phyloP scores from a whole-genome alignment of 2,329 filamentous ascomycete genomes.

The Exophiala lecanii-corni region DNA sequence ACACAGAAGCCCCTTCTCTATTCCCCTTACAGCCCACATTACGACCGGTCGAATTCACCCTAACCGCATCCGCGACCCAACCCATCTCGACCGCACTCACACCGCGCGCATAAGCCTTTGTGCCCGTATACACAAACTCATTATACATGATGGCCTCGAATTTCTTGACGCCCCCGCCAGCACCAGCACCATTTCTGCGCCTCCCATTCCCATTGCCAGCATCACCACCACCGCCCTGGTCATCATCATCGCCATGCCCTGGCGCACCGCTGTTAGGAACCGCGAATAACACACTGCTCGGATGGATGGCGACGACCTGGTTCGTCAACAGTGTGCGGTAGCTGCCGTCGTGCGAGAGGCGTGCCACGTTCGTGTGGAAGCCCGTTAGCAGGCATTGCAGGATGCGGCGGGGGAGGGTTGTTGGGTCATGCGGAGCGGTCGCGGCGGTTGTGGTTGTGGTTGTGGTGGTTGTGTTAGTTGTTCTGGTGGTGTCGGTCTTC shows the following conservation, averaged over 20 bases:
- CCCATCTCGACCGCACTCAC: constrained; percentile 60
- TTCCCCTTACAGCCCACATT: too few relatives aligned
- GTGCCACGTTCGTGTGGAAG: constrained; percentile 57
- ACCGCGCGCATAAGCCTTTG: constrained; percentile 57
- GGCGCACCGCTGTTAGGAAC: not conserved
- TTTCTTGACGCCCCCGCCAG: constrained; percentile 9
- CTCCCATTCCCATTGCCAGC: not conserved
- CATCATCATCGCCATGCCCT: not conserved
- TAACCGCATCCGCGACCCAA: constrained; percentile 50
- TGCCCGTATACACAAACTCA: constrained; percentile 61
- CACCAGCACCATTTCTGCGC: not conserved
- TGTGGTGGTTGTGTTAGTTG: constrained; percentile 54
- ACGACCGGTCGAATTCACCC: not conserved
- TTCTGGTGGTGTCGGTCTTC: not conserved
- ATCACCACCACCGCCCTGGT: not conserved
- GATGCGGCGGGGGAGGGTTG: constrained; percentile 45
- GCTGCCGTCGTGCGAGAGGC: constrained; percentile 32
- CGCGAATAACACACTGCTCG: constrained; percentile 26
- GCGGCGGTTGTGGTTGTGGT: constrained; percentile 30
- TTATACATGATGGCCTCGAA: constrained; percentile 56
- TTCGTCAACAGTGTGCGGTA: constrained; percentile 59
- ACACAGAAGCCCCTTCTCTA: too few relatives aligned
- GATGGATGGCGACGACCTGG: constrained; percentile 58
- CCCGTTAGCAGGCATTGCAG: constrained; percentile 56
- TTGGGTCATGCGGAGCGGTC: constrained; percentile 35